A percentile compares a stretch with the other conserved stretches of the same genome.
These are phyloP conservation scores for Chaetomiaceae sp. DNA, from an alignment of 2,329 filamentous ascomycete genomes.

Conservation along the genomic window DNA sequence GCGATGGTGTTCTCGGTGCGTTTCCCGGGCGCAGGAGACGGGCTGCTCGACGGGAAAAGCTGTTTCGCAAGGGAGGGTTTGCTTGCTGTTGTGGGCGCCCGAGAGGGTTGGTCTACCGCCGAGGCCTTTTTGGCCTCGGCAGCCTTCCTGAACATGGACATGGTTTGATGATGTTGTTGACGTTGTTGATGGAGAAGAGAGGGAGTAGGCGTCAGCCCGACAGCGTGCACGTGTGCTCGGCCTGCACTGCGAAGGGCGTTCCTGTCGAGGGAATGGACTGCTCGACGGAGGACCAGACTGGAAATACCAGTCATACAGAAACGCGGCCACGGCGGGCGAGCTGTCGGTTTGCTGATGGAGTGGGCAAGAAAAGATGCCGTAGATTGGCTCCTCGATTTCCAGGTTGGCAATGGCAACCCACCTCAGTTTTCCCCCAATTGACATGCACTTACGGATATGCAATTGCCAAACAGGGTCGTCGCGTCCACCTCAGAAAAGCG, in stretches of 20 bases:
- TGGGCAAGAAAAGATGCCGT: background rate
- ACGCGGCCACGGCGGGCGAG: slow-evolving; percentile 8
- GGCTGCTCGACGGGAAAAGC: slow-evolving; percentile 54
- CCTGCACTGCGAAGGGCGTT: slow-evolving; percentile 1
- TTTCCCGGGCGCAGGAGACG: slow-evolving; percentile 33
- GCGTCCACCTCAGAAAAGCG: slow-evolving; percentile 10
- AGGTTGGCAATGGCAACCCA: background rate
- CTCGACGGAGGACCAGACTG: slow-evolving; percentile 22
- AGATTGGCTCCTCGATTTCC: background rate
- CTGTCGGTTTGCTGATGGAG: slow-evolving; percentile 4
- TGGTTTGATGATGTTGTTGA: too few species aligned
- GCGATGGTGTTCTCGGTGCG: slow-evolving; percentile 41
- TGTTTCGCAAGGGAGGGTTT: slow-evolving; percentile 43
- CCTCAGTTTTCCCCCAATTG: too few species aligned
- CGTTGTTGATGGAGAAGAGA: background rate
- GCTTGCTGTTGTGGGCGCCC: slow-evolving; percentile 28
- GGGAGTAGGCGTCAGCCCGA: slow-evolving; percentile 8
- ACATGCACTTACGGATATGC: background rate
- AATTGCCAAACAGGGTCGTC: background rate
- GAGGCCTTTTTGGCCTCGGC: slow-evolving; percentile 32
- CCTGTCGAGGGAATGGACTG: slow-evolving; percentile 17
- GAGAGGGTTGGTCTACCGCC: slow-evolving; percentile 29
- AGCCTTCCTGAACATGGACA: slow-evolving; percentile 22
- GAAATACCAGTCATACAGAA: slow-evolving; percentile 25
- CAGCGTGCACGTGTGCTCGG: slow-evolving; percentile 15